phyloP scores from a whole-genome alignment of 768 basidiomycete species.

The Russula earlei region DNA sequence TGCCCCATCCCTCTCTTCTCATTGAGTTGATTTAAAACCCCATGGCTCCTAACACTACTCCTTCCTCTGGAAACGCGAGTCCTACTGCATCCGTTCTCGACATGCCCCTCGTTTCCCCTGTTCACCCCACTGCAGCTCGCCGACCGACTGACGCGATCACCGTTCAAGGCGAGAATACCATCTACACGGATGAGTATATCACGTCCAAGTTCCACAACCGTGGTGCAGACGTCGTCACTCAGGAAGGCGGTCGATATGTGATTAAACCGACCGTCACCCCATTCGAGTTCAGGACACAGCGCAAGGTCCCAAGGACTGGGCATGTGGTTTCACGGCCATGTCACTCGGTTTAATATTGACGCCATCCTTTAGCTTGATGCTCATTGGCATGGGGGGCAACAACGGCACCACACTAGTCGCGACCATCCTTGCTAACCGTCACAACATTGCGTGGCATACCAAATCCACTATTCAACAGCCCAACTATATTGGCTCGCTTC shows the following conservation, averaged over 20 bases:
- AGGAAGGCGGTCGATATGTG: constrained; percentile 60
- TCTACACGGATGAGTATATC: constrained; percentile 76
- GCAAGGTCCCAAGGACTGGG: constrained; percentile 88
- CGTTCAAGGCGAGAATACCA: constrained; percentile 73
- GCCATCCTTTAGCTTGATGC: constrained; percentile 62
- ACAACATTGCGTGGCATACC: constrained; percentile 92
- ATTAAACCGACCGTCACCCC: constrained; percentile 71
- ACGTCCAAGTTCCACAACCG: constrained; percentile 76
- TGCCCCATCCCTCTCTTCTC: constrained; percentile 47
- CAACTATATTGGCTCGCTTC: constrained; percentile 95
- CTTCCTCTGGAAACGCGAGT: constrained; percentile 41
- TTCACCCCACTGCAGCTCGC: constrained; percentile 83
- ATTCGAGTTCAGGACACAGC: constrained; percentile 86
- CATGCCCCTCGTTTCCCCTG: constrained; percentile 55
- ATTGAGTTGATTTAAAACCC: constrained; percentile 21
- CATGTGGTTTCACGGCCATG: constrained; percentile 26
- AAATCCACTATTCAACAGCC: constrained; percentile 87
- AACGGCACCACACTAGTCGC: constrained; percentile 92
- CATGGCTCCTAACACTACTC: constrained; percentile 44
- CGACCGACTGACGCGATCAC: constrained; percentile 60
- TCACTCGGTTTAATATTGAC: not conserved
- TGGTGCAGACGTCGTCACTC: constrained; percentile 56
- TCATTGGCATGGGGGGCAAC: constrained; percentile 96
- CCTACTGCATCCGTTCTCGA: constrained; percentile 64
- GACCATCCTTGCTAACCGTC: constrained; percentile 91